Conservation (phyloP, 768 basidiomycete genomes). For the Termitomyces sp. region DNA sequence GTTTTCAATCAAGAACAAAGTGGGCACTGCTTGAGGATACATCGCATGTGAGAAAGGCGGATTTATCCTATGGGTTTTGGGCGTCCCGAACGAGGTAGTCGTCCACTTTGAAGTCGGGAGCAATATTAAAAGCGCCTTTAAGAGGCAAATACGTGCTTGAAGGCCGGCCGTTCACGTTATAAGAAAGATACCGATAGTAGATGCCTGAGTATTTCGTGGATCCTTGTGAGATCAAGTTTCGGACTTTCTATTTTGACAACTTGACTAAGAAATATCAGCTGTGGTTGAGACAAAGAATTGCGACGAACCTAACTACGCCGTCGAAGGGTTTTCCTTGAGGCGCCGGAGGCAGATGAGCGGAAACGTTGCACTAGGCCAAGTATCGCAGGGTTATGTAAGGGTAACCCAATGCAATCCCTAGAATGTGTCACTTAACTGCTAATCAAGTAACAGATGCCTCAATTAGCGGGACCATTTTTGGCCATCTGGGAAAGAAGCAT, state of each 20-base stretch:
- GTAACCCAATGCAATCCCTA: slow-evolving; percentile 7
- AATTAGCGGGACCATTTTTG: slow-evolving; percentile 6
- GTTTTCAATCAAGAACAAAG: slow-evolving; percentile 53
- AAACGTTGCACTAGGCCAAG: slow-evolving; percentile 12
- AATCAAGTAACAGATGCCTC: slow-evolving; percentile 13
- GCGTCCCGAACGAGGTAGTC: slow-evolving; percentile 5
- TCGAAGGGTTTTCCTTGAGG: background rate
- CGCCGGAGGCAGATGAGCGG: slow-evolving; percentile 4
- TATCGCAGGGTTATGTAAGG: slow-evolving; percentile 16
- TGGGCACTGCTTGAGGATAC: slow-evolving; percentile 28
- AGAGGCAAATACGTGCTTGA: slow-evolving; percentile 4
- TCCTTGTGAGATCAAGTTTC: slow-evolving; percentile 33
- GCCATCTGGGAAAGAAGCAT: slow-evolving; percentile 6
- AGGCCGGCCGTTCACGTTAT: slow-evolving; percentile 3
- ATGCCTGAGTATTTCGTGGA: slow-evolving; percentile 23
- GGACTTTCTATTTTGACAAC: slow-evolving; percentile 33
- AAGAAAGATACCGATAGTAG: slow-evolving; percentile 8
- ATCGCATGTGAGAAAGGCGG: slow-evolving; percentile 15
- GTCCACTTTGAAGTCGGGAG: slow-evolving; percentile 3
- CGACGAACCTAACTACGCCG: slow-evolving; percentile 13
- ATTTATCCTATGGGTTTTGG: slow-evolving; percentile 4
- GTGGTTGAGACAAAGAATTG: slow-evolving; percentile 1
- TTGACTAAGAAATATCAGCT: slow-evolving; percentile 15
- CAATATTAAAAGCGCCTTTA: background rate
- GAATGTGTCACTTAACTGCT: slow-evolving; percentile 14